These are phyloP conservation scores for Geosiphon pyriformis DNA, from an alignment of 192 early-diverging fungal genomes.

Conservation along the genomic window DNA sequence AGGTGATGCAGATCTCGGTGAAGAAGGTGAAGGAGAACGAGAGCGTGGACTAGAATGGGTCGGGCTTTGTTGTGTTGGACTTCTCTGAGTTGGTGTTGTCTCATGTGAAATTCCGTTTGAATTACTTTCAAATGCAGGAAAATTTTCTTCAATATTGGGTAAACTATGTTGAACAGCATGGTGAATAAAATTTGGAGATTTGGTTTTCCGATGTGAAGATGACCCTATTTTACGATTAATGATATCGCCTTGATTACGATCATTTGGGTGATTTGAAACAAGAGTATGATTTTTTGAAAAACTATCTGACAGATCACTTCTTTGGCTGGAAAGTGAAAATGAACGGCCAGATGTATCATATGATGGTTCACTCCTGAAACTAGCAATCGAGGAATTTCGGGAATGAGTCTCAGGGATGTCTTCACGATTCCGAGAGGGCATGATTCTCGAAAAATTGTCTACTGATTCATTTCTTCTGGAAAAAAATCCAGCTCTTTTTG, in stretches of 20 bases:
- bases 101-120: not conserved
- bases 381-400: slow-evolving; percentile 17
- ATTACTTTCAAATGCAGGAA: too few species aligned
- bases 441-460: slow-evolving; percentile 4
- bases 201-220: not conserved
- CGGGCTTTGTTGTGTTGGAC: not conserved
- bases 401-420: slow-evolving; percentile 3
- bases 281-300: not conserved
- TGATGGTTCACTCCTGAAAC: slow-evolving; percentile 13
- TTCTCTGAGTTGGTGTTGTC: not conserved
- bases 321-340: slow-evolving; percentile 16
- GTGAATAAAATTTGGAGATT: not conserved
- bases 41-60: slow-evolving; percentile 11
- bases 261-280: not conserved
- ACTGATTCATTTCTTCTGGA: slow-evolving; percentile 17
- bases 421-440: slow-evolving; percentile 7
- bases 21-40: not conserved
- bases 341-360: not conserved
- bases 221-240: not conserved
- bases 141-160: slow-evolving; percentile 12
- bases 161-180: slow-evolving; percentile 1
- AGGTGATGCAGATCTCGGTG: not conserved
- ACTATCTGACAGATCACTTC: slow-evolving; percentile 9
- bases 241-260: not conserved
- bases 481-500: slow-evolving; percentile 13